Base-by-base conservation (phyloP, 1,284 basidiomycete genomes). In the Cryptococcus sp. region DNA sequence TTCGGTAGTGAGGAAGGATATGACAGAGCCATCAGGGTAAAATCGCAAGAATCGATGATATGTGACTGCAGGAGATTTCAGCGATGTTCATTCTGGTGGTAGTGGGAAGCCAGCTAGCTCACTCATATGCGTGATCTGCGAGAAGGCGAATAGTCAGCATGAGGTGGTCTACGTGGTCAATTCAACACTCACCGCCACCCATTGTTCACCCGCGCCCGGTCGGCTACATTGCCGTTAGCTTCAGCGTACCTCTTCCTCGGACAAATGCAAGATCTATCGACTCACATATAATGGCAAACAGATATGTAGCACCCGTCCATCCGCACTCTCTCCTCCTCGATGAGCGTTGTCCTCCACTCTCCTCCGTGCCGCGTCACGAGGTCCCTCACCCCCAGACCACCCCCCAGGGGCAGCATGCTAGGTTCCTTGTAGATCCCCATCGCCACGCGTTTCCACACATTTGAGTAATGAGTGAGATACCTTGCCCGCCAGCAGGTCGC, bases 301-400 rank as follows among this genome's bases (percentile, higher is more conserved):
- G 89, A 85, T 56, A 95, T 93, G 72, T 93, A 94, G 16, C 91
- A 85, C 4, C 91, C 91, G 62, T 94, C 91, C 63, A 88, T 76
- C 43, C 91, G 84, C 39, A 94, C 72, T 37, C 91, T 82, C 51
- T 91, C 90, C 61, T 89, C 86, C 70, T 91, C 87, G 44, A 94
- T 82, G 69, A 84, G 88, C 5, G 88, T 75, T 23, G 85, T 84
- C 39, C 91, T 82, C 77, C 85, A 90, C 71, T 90, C 84, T 48
- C 78, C 81, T 48, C 76, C 70, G 69, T 85, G 86, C 40, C 76
- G 76, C 24, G 80, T 71, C 6, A 85, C 77, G 16, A 89, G 76
- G 2, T 78, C 71, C 23, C 40, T 50, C 12, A 59, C 53, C 20
- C 35, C 52, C 23, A 53, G 23, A 33, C 28, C 9, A 8, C 38